Evolutionary conservation across 139 green algal genomes (phyloP), one percentile per base, ranked within the genome.

Genomic region (Chlamydomonas sp.): DNA sequence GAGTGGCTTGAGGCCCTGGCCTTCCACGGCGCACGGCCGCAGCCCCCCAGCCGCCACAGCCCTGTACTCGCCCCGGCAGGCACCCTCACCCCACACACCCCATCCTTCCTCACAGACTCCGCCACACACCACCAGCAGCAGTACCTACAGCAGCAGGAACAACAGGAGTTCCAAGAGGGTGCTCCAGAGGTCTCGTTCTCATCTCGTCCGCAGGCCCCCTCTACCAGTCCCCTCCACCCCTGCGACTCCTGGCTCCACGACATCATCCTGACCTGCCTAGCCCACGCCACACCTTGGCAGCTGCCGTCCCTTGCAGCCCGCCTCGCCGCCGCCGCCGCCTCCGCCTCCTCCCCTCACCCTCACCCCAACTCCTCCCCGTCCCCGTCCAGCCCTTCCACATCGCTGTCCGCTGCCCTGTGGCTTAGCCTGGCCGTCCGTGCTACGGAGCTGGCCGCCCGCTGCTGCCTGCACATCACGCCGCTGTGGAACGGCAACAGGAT

Each of bases 401-500:
- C 79, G 63, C 63, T 63, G 14, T 7, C 1, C 79, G 68, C 17
- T 31, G 68, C n/a, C 17, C 15, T 16, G 9, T 74, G 12, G 68
- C 16, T 1, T 5, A n/a, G 79, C 31, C 63, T n/a, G 63, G 79
- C 10, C 2, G 79, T 63, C 0, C 79, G 79, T 0, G 79, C 79
- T 17, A 84, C 79, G 31, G 79, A 84, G 79, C 79, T 84, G 63
- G 79, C 63, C 3, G 71, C 61, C 58, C 63, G 79, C 12, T 66
- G 16, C 79, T 84, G 79, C 31, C 63, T 84, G 9, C 1, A 3
- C 31, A 74, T 84, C 63, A 84, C 79, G n/a, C 79, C 79, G 31
- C 79, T 84, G 31, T 84, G 79, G 79, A 84, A 84, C 79, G 79
- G 79, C 63, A 84, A 84, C 79, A n/a, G 79, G 14, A 84, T 84